These are phyloP conservation scores for Ophiostoma ips DNA, from an alignment of 2,329 filamentous ascomycete species.

Conservation along the genomic window DNA sequence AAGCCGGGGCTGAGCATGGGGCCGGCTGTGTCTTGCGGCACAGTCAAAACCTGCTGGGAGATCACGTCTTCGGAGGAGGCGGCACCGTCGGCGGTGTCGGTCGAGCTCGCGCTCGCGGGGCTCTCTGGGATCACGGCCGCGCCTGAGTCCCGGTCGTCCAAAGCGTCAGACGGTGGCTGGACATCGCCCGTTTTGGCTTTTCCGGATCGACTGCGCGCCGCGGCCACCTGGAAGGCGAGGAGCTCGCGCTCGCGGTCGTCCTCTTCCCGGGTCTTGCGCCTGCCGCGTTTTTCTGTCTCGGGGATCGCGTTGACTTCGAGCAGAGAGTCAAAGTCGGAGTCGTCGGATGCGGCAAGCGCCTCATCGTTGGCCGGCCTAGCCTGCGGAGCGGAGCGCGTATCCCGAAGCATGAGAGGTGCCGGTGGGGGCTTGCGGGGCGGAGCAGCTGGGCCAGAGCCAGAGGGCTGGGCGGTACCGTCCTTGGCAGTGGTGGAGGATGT, in stretches of 20 bases:
- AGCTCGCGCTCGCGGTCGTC: slow-evolving; percentile 69
- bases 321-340: slow-evolving; percentile 73
- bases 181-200: slow-evolving; percentile 50
- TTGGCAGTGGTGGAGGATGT: slow-evolving; percentile 16
- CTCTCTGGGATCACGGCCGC: no score
- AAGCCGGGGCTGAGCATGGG: slow-evolving; percentile 45
- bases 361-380: slow-evolving; percentile 36
- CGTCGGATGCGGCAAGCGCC: slow-evolving; percentile 58
- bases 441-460: slow-evolving; percentile 37
- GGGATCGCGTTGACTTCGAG: slow-evolving; percentile 54
- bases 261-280: slow-evolving; percentile 73
- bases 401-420: slow-evolving; percentile 62
- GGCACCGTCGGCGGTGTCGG: slow-evolving; percentile 40
- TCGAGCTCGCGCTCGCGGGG: slow-evolving; percentile 17
- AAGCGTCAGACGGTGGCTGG: slow-evolving; percentile 19
- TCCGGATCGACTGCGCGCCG: slow-evolving; percentile 58
- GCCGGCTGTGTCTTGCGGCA: slow-evolving; percentile 18
- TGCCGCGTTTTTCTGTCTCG: slow-evolving; percentile 48
- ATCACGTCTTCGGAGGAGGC: slow-evolving; percentile 25
- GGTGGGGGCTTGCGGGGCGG: slow-evolving; percentile 71
- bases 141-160: no score
- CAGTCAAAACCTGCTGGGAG: not conserved
- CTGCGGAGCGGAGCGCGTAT: slow-evolving; percentile 21
- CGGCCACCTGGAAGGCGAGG: slow-evolving; percentile 50
- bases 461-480: slow-evolving; percentile 35